Evolutionary conservation across 208 protist species (phyloP).

Genomic region (Acanthamoeba comandoni): DNA sequence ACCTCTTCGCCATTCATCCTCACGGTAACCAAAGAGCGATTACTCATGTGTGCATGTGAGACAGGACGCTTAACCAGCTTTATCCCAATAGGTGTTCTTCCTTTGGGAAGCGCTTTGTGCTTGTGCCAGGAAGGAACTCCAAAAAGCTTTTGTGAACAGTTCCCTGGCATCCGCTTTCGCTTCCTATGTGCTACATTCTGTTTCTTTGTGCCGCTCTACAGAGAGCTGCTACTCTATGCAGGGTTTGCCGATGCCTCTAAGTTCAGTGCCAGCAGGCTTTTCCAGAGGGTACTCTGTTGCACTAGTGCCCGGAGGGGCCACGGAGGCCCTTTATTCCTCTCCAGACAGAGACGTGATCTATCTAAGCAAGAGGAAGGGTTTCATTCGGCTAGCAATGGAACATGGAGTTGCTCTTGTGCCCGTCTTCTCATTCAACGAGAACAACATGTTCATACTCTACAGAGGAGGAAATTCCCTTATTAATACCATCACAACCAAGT

Average conservation of each 20-base stretch:
- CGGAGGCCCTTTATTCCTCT: constrained; percentile 37
- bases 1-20: constrained; percentile 63
- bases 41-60: no score
- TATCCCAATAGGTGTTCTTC: no score
- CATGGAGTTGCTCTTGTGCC: constrained; percentile 37
- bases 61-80: no score
- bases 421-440: constrained; percentile 67
- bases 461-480: constrained; percentile 36
- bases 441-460: constrained; percentile 61
- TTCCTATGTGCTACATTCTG: constrained; percentile 30
- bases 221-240: constrained; percentile 60
- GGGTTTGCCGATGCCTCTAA: constrained; percentile 33
- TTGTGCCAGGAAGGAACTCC: no score
- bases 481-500: constrained; percentile 9
- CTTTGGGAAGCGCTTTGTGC: no score
- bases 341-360: constrained; percentile 58
- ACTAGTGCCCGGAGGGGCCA: constrained; percentile 61
- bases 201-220: constrained; percentile 59
- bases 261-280: constrained; percentile 60
- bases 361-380: constrained; percentile 55
- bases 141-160: not conserved
- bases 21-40: not conserved
- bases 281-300: constrained; percentile 33
- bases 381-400: constrained; percentile 43
- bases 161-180: constrained; percentile 63